A percentile compares a stretch with the other conserved stretches of the same genome.
phyloP scores from a whole-genome alignment of 1,284 basidiomycete species.

The Coniferiporia weirii region DNA sequence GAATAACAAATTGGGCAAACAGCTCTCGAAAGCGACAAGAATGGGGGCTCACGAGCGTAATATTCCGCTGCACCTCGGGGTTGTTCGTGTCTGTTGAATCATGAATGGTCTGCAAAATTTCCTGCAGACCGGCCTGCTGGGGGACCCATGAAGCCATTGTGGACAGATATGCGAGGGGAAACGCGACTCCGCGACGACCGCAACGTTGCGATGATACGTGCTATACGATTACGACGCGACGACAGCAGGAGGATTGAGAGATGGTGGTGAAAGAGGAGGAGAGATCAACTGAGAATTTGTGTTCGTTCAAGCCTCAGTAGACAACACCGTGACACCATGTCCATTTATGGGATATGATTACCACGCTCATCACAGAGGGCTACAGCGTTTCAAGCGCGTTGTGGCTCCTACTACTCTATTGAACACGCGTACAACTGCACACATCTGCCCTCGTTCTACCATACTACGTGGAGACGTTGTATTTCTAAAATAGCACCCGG shows the following conservation, averaged over 20 bases:
- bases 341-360: neutral
- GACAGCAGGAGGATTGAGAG: neutral
- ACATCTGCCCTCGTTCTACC: neutral
- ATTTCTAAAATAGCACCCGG: neutral
- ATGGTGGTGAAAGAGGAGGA: neutral
- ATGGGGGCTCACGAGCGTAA: conserved; percentile 61
- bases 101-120: conserved; percentile 81
- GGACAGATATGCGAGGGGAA: neutral
- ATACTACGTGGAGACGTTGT: neutral
- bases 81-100: conserved; percentile 74
- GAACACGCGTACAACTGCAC: neutral
- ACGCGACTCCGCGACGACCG: conserved; percentile 1
- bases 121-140: conserved; percentile 70
- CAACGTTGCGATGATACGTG: neutral
- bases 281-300: neutral
- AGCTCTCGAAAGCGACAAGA: conserved; percentile 24
- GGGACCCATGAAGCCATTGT: conserved; percentile 68
- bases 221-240: neutral
- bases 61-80: conserved; percentile 59
- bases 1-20: conserved; percentile 18
- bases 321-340: neutral
- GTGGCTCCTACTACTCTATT: neutral
- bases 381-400: neutral
- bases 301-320: neutral
- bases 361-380: neutral